Evolutionary conservation across 2,329 filamentous ascomycete species (phyloP).

Genomic region (Colletotrichum spinosum): DNA sequence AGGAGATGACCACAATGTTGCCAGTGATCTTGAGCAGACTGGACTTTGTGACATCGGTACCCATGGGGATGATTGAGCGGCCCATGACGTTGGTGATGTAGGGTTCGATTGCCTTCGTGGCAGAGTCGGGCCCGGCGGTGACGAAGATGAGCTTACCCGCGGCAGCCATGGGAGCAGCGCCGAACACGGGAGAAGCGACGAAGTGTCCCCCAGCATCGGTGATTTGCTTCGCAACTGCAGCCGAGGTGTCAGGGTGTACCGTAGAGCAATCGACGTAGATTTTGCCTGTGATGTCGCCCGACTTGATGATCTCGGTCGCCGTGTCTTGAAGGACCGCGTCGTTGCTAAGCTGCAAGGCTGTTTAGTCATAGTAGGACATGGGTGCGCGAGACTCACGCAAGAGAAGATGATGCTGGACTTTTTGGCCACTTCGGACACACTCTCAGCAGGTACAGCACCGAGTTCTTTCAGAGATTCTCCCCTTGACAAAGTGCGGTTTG

Average conservation of each 20-base stretch:
- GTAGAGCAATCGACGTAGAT: conserved; percentile 42
- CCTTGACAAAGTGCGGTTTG: conserved; percentile 58
- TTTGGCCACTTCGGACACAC: conserved; percentile 48
- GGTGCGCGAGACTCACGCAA: conserved; percentile 46
- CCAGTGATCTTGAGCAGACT: conserved; percentile 56
- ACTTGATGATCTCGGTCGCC: conserved; percentile 27
- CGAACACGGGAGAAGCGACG: conserved; percentile 61
- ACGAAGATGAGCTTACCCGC: conserved; percentile 56
- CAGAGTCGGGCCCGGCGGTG: conserved; percentile 49
- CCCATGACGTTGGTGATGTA: conserved; percentile 55
- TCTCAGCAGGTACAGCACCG: conserved; percentile 47
- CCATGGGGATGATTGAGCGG: conserved; percentile 51
- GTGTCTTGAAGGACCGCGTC: conserved; percentile 40
- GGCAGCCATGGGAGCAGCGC: conserved; percentile 53
- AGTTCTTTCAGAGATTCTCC: conserved; percentile 47
- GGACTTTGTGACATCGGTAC: conserved; percentile 53
- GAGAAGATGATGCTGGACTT: conserved; percentile 54
- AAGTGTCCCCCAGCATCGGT: conserved; percentile 39
- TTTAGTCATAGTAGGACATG: not conserved
- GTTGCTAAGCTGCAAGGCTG: conserved; percentile 40
- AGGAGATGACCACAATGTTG: conserved; percentile 47
- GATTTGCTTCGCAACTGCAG: conserved; percentile 27
- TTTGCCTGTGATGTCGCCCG: conserved; percentile 46
- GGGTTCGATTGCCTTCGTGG: conserved; percentile 48
- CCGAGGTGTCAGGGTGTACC: conserved; percentile 45